A percentile compares a stretch with the other conserved stretches of the same genome.
phyloP scores from a whole-genome alignment of 371 early-diverging fungal genomes.

The Dentiscutata heterogama region DNA sequence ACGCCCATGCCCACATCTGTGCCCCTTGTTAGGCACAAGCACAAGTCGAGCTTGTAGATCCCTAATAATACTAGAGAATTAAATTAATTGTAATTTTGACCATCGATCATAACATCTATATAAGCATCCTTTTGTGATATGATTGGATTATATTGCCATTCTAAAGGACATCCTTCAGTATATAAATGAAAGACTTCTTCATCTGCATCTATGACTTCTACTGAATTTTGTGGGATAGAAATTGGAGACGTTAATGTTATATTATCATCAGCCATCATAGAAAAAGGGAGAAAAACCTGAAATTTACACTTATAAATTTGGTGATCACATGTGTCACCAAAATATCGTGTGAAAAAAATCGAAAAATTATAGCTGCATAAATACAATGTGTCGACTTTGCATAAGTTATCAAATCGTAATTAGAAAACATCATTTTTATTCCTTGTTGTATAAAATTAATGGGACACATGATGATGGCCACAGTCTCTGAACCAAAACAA shows the following conservation, averaged over 20 bases:
- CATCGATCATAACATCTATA: slow-evolving; percentile 33
- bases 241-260: background rate
- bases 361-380: no score
- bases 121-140: slow-evolving; percentile 39
- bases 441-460: slow-evolving; percentile 10
- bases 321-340: no score
- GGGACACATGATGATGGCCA: slow-evolving; percentile 43
- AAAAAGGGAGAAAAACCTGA: no score
- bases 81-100: slow-evolving; percentile 15
- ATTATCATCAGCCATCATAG: background rate
- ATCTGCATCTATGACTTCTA: slow-evolving; percentile 21
- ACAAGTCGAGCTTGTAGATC: background rate
- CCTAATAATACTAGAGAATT: background rate
- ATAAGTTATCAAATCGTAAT: no score
- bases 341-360: no score
- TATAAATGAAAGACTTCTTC: slow-evolving; percentile 43
- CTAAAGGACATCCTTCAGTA: slow-evolving; percentile 33
- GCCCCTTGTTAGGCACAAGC: background rate
- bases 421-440: background rate
- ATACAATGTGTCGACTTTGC: no score
- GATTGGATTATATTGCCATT: slow-evolving; percentile 39
- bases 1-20: background rate
- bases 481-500: slow-evolving; percentile 12
- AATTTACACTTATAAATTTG: no score
- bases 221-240: slow-evolving; percentile 12